Conservation (phyloP, 1,284 basidiomycete genomes). For the Cryptococcus floricola region DNA sequence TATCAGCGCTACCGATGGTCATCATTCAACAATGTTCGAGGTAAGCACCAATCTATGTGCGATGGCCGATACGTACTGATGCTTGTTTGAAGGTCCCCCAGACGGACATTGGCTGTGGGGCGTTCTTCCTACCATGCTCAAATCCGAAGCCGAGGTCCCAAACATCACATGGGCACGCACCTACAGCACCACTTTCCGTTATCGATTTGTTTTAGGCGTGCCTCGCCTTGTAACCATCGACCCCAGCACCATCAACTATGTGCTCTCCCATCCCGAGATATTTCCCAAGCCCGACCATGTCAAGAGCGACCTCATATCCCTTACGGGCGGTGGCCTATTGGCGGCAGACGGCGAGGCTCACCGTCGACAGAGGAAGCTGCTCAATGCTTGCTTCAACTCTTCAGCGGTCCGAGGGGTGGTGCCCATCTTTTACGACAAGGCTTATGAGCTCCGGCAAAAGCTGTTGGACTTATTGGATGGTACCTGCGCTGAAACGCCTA, state of each 20-base stretch:
- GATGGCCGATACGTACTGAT: not conserved
- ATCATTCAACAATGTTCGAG: constrained; percentile 21
- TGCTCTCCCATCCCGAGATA: constrained; percentile 59
- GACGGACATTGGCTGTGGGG: constrained; percentile 18
- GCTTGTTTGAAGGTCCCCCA: constrained; percentile 13
- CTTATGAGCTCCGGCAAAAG: constrained; percentile 53
- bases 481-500: constrained; percentile 10
- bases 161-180: constrained; percentile 20
- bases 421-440: constrained; percentile 63
- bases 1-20: too few relatives aligned
- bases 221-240: constrained; percentile 59
- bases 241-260: constrained; percentile 58
- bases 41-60: constrained; percentile 9
- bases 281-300: constrained; percentile 66
- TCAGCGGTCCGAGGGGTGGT: constrained; percentile 28
- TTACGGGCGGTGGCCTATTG: constrained; percentile 42
- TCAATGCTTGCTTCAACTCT: constrained; percentile 47
- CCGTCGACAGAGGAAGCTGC: constrained; percentile 52
- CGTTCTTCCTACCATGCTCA: constrained; percentile 13
- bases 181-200: constrained; percentile 23
- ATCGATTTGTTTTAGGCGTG: constrained; percentile 13
- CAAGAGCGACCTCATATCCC: constrained; percentile 53
- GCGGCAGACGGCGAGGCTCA: constrained; percentile 53
- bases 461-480: constrained; percentile 19
- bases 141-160: constrained; percentile 7